A percentile compares a stretch with the other conserved stretches of the same genome.
Conservation (phyloP, 148 eudicot genomes). For the Chenopodium berlandieri region DNA sequence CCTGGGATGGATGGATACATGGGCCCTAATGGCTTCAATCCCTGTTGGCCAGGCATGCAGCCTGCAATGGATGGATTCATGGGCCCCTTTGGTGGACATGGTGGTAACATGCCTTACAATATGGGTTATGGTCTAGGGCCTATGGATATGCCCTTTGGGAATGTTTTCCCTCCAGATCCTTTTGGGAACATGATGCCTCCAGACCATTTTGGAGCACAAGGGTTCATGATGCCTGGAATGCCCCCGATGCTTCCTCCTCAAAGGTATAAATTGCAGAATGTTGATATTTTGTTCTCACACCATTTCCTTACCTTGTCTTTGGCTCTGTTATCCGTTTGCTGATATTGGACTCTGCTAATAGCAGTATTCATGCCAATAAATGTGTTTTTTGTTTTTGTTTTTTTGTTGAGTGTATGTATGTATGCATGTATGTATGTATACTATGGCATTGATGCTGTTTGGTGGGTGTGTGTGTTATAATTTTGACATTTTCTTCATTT, state of each 20-base stretch:
- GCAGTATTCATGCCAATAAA: neutral
- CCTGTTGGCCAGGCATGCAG: conserved; percentile 81
- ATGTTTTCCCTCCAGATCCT: conserved; percentile 66
- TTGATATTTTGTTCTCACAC: neutral
- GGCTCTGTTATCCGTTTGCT: neutral
- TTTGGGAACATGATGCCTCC: conserved; percentile 56
- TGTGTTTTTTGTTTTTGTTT: neutral
- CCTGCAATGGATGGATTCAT: conserved; percentile 62
- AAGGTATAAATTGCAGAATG: conserved; percentile 59
- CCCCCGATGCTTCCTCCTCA: conserved; percentile 60
- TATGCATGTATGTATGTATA: neutral
- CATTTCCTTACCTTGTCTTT: neutral
- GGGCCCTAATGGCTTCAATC: conserved; percentile 72
- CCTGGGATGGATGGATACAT: conserved; percentile 54
- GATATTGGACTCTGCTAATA: neutral
- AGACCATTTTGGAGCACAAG: conserved; percentile 61
- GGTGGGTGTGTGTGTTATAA: too few relatives aligned
- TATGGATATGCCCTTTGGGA: conserved; percentile 65
- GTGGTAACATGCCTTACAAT: conserved; percentile 58
- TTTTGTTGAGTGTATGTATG: neutral
- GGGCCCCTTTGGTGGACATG: conserved; percentile 54
- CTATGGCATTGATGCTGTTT: too few relatives aligned
- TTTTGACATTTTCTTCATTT: neutral
- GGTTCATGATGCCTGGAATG: conserved; percentile 58
- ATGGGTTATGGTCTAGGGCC: conserved; percentile 68